phyloP scores from a whole-genome alignment of 805 yeast species.

The Spencermartinsiella europaea region DNA sequence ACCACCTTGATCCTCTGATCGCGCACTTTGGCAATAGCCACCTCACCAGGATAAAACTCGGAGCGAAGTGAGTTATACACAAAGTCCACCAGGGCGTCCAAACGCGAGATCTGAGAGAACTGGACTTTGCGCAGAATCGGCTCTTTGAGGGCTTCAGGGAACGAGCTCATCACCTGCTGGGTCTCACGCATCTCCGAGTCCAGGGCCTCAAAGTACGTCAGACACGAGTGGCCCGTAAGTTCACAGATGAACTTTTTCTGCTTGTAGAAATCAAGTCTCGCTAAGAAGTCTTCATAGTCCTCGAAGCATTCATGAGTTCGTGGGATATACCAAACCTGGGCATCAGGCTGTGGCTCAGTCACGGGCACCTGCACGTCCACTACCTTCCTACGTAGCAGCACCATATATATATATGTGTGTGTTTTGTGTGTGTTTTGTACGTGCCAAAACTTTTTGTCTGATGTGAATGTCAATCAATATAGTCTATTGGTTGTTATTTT shows the following conservation, averaged over 20 bases:
- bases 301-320: conserved; percentile 87
- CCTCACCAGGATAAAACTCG: conserved; percentile 90
- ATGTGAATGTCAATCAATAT: no score
- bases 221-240: conserved; percentile 87
- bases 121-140: conserved; percentile 85
- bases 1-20: conserved; percentile 49
- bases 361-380: conserved; percentile 28
- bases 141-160: conserved; percentile 88
- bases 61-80: conserved; percentile 71
- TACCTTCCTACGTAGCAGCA: conserved; percentile 35
- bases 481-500: no score
- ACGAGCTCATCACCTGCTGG: conserved; percentile 62
- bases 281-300: conserved; percentile 69
- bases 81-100: conserved; percentile 83
- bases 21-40: conserved; percentile 52
- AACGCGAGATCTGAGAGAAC: conserved; percentile 71
- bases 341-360: conserved; percentile 28
- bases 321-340: conserved; percentile 75
- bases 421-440: no score
- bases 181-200: conserved; percentile 55
- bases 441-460: no score
- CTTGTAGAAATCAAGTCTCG: conserved; percentile 35
- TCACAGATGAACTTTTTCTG: conserved; percentile 85
- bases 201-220: conserved; percentile 85
- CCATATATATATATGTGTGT: no score